Evolutionary conservation across 2,329 filamentous ascomycete genomes (phyloP).

Genomic region (Fusarium nematophilum): DNA sequence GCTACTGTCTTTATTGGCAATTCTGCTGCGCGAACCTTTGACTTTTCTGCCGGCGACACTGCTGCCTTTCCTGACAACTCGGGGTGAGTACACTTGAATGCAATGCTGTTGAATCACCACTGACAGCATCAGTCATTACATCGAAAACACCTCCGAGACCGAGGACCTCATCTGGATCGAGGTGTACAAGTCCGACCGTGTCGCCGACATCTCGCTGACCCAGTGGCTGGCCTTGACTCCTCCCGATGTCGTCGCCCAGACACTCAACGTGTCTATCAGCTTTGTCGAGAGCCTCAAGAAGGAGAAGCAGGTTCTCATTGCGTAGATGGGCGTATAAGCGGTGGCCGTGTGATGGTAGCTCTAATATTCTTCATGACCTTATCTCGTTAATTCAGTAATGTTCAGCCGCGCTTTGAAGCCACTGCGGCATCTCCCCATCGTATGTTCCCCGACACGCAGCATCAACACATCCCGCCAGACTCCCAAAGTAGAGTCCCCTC

Average conservation of each 20-base stretch:
- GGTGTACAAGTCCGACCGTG: constrained; percentile 74
- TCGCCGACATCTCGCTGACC: constrained; percentile 73
- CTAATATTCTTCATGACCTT: no score
- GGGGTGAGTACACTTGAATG: constrained; percentile 50
- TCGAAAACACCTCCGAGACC: constrained; percentile 73
- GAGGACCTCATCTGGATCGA: constrained; percentile 76
- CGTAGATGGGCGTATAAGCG: no score
- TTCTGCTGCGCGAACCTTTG: constrained; percentile 71
- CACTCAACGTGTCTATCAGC: constrained; percentile 67
- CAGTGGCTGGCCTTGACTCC: constrained; percentile 79
- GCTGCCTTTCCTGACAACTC: constrained; percentile 75
- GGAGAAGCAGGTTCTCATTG: constrained; percentile 69
- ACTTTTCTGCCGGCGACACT: constrained; percentile 75
- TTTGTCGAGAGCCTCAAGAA: constrained; percentile 69
- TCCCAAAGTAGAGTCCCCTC: constrained; percentile 40
- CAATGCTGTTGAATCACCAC: not conserved
- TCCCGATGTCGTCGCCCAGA: constrained; percentile 68
- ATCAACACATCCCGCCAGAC: constrained; percentile 38
- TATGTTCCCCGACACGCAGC: constrained; percentile 32
- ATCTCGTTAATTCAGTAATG: no score
- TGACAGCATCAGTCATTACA: constrained; percentile 64
- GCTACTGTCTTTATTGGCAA: constrained; percentile 74
- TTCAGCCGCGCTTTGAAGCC: constrained; percentile 2
- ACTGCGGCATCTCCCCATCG: constrained; percentile 6
- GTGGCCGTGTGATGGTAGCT: no score